Conservation (phyloP, 768 basidiomycete genomes). For the Phylloporus scabripes region DNA sequence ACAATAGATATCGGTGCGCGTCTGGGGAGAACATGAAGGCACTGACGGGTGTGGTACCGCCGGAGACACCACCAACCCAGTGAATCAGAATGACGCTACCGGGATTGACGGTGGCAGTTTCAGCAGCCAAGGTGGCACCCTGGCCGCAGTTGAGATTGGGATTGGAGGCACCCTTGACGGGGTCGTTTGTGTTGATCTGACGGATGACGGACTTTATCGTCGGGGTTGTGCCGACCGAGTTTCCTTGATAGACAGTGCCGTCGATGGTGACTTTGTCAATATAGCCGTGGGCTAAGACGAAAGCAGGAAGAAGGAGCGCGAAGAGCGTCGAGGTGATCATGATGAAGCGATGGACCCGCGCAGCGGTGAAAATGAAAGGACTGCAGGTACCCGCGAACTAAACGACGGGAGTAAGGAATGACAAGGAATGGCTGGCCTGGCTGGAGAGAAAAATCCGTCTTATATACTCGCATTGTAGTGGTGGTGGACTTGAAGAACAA, state of each 20-base stretch:
- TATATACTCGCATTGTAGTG: neutral
- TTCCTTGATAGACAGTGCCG: slow-evolving; percentile 28
- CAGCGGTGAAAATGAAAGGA: slow-evolving; percentile 16
- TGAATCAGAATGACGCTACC: slow-evolving; percentile 48
- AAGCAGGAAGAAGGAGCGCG: slow-evolving; percentile 16
- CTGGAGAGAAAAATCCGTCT: neutral
- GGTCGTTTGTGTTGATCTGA: slow-evolving; percentile 38
- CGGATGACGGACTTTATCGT: slow-evolving; percentile 36
- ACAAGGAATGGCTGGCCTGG: neutral
- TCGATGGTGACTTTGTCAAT: slow-evolving; percentile 26
- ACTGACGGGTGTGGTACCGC: slow-evolving; percentile 16
- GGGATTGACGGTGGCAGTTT: slow-evolving; percentile 53
- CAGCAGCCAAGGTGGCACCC: slow-evolving; percentile 42
- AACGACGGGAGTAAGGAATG: neutral
- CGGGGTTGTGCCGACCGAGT: slow-evolving; percentile 24
- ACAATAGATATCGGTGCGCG: slow-evolving; percentile 14
- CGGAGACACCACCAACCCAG: slow-evolving; percentile 46
- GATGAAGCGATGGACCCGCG: slow-evolving; percentile 11
- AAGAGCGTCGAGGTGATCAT: slow-evolving; percentile 15
- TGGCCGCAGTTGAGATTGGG: slow-evolving; percentile 56
- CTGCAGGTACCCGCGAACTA: neutral
- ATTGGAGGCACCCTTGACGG: slow-evolving; percentile 55
- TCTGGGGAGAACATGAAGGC: neutral
- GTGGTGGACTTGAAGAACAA: neutral
- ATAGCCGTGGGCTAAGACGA: slow-evolving; percentile 30